phyloP scores from a whole-genome alignment of 2,329 filamentous ascomycete species.

The Lachnellula suecica region DNA sequence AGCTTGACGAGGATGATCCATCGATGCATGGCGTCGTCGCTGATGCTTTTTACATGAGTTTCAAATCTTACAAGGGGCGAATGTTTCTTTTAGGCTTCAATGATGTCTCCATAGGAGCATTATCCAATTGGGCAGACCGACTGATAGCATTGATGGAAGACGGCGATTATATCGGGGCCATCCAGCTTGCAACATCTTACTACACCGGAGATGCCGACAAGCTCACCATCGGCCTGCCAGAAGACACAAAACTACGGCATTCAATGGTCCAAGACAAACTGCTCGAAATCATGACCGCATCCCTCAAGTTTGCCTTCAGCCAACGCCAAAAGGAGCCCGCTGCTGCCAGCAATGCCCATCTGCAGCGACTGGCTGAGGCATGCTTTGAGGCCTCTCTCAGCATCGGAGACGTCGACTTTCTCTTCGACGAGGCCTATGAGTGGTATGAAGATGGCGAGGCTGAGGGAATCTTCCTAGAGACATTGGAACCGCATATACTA shows the following conservation, averaged over 20 bases:
- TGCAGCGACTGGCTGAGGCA: constrained; percentile 76
- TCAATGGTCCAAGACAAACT: constrained; percentile 84
- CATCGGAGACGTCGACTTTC: constrained; percentile 75
- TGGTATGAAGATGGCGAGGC: constrained; percentile 79
- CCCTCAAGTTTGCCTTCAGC: constrained; percentile 83
- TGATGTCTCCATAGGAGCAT: constrained; percentile 82
- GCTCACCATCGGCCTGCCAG: constrained; percentile 87
- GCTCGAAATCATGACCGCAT: constrained; percentile 90
- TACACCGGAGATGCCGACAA: constrained; percentile 91
- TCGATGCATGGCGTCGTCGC: constrained; percentile 95
- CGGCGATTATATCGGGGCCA: constrained; percentile 92
- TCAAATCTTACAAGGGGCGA: constrained; percentile 90
- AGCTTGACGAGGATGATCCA: constrained; percentile 80
- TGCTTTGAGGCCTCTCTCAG: constrained; percentile 82
- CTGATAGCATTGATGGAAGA: constrained; percentile 92
- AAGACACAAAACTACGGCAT: constrained; percentile 74
- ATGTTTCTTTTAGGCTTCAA: constrained; percentile 93
- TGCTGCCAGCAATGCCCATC: constrained; percentile 46
- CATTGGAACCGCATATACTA: constrained; percentile 83
- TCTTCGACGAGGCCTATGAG: constrained; percentile 89
- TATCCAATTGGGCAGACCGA: constrained; percentile 97
- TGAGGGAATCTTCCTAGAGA: constrained; percentile 79
- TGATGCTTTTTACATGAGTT: constrained; percentile 98
- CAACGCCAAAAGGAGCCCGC: constrained; percentile 52
- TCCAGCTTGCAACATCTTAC: constrained; percentile 86